Evolutionary conservation across 352 stramenopile species (phyloP).

Genomic region (Globisporangium abappressorium): DNA sequence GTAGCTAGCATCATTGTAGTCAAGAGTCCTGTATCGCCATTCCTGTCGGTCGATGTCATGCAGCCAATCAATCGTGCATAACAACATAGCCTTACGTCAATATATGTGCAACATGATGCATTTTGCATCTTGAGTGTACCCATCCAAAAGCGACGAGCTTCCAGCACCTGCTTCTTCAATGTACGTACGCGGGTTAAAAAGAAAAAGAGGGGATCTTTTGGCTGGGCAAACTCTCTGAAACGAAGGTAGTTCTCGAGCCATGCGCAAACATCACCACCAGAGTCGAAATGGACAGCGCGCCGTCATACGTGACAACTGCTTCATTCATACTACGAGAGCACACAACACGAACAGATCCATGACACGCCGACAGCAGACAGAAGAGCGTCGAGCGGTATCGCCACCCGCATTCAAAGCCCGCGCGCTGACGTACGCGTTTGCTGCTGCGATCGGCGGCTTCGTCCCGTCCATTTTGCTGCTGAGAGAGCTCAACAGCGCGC

Average conservation of each 20-base stretch:
- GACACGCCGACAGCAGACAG: not conserved
- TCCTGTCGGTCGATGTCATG: not conserved
- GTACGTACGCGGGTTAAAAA: not conserved
- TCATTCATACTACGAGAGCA: not conserved
- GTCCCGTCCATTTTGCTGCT: slow-evolving; percentile 25
- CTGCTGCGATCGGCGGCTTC: slow-evolving; percentile 20
- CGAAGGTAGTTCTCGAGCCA: not conserved
- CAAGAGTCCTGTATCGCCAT: slow-evolving; percentile 2
- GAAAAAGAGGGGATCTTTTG: not conserved
- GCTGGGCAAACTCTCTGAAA: not conserved
- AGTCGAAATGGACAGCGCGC: not conserved
- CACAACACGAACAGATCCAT: not conserved
- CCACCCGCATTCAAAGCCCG: not conserved
- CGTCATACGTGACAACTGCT: not conserved
- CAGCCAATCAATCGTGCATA: not conserved
- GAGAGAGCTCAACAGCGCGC: slow-evolving; percentile 9
- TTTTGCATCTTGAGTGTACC: not conserved
- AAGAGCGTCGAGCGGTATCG: not conserved
- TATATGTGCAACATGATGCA: not conserved
- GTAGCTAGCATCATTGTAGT: not conserved
- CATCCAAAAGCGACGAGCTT: not conserved
- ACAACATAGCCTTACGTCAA: slow-evolving; percentile 1
- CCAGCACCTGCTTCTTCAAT: not conserved
- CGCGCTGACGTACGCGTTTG: slow-evolving; percentile 9
- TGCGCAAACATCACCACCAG: not conserved